A percentile compares a stretch with the other conserved stretches of the same genome.
phyloP scores from a whole-genome alignment of 371 early-diverging fungal species.

The Mucor piriformis region DNA sequence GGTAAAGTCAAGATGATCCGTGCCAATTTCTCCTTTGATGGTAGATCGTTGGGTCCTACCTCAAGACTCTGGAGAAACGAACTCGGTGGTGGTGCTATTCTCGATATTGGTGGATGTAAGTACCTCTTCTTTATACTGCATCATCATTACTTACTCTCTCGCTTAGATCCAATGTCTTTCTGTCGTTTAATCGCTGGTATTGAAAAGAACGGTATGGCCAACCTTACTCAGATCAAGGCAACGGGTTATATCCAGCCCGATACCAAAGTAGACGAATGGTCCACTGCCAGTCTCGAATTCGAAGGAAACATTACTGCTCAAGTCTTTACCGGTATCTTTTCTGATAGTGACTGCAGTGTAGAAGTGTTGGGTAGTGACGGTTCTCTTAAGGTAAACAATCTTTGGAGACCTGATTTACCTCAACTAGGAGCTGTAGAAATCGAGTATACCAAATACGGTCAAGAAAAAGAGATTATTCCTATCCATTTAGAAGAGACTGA shows the following conservation, averaged over 20 bases:
- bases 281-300: slow-evolving; percentile 43
- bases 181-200: slow-evolving; percentile 47
- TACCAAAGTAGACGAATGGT: slow-evolving; percentile 52
- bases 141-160: neutral
- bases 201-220: slow-evolving; percentile 8
- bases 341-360: slow-evolving; percentile 39
- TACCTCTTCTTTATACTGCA: neutral
- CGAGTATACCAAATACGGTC: slow-evolving; percentile 30
- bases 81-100: slow-evolving; percentile 49
- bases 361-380: slow-evolving; percentile 46
- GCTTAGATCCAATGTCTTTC: slow-evolving; percentile 50
- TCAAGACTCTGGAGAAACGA: slow-evolving; percentile 52
- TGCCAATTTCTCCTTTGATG: slow-evolving; percentile 48
- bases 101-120: slow-evolving; percentile 58
- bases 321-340: slow-evolving; percentile 46
- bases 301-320: slow-evolving; percentile 38
- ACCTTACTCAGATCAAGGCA: slow-evolving; percentile 41
- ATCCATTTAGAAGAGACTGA: slow-evolving; percentile 34
- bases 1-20: slow-evolving; percentile 45
- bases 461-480: slow-evolving; percentile 26
- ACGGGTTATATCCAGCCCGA: slow-evolving; percentile 43
- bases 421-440: slow-evolving; percentile 39
- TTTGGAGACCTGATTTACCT: slow-evolving; percentile 53
- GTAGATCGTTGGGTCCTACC: slow-evolving; percentile 31
- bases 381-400: slow-evolving; percentile 31